phyloP scores from a whole-genome alignment of 805 yeast genomes.

The Kuraishia ogatae region DNA sequence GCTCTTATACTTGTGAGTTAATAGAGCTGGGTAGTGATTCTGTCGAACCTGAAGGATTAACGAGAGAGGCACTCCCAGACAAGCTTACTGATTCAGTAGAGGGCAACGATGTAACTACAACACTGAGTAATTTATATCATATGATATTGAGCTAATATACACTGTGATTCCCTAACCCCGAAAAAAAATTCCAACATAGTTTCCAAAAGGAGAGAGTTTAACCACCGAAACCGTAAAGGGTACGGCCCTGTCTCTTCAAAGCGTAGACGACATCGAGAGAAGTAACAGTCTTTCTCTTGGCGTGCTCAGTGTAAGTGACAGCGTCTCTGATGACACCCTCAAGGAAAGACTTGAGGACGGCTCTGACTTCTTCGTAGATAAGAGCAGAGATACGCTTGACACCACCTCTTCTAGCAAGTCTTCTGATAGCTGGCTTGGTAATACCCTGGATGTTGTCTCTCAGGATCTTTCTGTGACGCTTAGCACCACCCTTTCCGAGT shows the following conservation, averaged over 20 bases:
- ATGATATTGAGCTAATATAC: not conserved
- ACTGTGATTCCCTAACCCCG: not conserved
- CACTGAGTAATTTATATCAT: not conserved
- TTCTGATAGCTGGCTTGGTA: conserved; percentile 99
- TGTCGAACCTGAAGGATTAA: no score
- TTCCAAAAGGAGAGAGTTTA: conserved; percentile 28
- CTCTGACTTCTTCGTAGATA: conserved; percentile 98
- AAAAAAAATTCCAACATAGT: conserved; percentile 1
- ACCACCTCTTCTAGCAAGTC: conserved; percentile 99
- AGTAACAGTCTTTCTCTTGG: conserved; percentile 99
- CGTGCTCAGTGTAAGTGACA: conserved; percentile 99
- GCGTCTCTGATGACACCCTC: conserved; percentile 98
- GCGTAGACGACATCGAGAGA: conserved; percentile 98
- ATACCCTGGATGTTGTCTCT: conserved; percentile 99
- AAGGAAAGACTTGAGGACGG: conserved; percentile 89
- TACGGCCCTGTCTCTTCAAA: conserved; percentile 99
- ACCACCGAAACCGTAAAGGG: conserved; percentile 99
- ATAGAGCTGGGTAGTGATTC: no score
- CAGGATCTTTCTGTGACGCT: conserved; percentile 98
- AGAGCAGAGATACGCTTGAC: conserved; percentile 99
- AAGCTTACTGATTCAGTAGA: no score
- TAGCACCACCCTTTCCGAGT: conserved; percentile 99
- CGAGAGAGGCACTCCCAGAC: no score
- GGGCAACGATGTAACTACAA: no score
- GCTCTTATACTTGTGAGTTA: no score